Percentiles rank a stretch among this genome's conserved stretches.
phyloP scores from a whole-genome alignment of 345 rosid species.

The Brassica nigra region DNA sequence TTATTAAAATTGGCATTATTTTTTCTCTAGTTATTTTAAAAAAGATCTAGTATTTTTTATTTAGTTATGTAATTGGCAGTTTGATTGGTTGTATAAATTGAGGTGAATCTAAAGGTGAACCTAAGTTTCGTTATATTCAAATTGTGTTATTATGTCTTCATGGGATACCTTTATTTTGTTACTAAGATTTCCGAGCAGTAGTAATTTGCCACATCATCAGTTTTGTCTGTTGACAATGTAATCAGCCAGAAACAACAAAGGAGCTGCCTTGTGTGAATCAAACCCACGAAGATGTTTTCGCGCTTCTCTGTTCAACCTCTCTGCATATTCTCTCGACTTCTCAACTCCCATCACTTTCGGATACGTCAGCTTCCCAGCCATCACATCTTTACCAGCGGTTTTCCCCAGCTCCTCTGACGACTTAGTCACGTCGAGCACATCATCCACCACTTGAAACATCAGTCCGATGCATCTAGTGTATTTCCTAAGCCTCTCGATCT shows the following conservation, averaged over 20 bases:
- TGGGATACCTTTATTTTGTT: too few species aligned
- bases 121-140: too few species aligned
- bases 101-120: too few species aligned
- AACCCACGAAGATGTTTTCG: conserved; percentile 48
- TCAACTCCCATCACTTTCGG: conserved; percentile 67
- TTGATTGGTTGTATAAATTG: too few species aligned
- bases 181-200: too few species aligned
- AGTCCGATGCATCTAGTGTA: conserved; percentile 62
- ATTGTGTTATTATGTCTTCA: too few species aligned
- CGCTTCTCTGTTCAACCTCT: conserved; percentile 54
- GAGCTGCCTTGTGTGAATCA: conserved; percentile 56
- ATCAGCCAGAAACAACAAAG: conserved; percentile 62
- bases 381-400: conserved; percentile 77
- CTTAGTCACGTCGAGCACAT: conserved; percentile 72
- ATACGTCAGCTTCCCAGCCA: conserved; percentile 61
- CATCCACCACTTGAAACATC: conserved; percentile 78
- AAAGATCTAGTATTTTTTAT: too few species aligned
- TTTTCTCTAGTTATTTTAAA: too few species aligned
- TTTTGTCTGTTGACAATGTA: conserved; percentile 43
- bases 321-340: conserved; percentile 53
- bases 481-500: conserved; percentile 58
- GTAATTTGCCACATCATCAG: neutral
- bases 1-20: too few species aligned
- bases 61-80: too few species aligned
- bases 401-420: conserved; percentile 70